phyloP scores from a whole-genome alignment of 2,329 filamentous ascomycete genomes.

The Ophiostoma sp. region DNA sequence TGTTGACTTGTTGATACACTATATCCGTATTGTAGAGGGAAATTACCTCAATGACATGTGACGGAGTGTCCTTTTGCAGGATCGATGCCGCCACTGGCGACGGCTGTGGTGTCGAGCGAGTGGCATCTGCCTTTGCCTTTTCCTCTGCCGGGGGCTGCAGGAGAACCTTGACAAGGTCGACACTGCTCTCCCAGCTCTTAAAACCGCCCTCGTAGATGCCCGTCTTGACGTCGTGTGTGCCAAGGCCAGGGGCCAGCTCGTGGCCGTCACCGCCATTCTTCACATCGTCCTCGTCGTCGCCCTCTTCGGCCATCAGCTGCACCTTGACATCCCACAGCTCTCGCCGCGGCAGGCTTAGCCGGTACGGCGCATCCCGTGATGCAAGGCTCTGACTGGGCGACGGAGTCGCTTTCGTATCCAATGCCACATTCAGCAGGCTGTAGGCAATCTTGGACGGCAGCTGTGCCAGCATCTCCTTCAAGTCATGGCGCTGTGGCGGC shows the following conservation, averaged over 20 bases:
- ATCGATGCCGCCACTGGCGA: constrained; percentile 20
- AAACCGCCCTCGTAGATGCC: constrained; percentile 83
- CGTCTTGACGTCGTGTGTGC: constrained; percentile 68
- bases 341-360: constrained; percentile 59
- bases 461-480: constrained; percentile 47
- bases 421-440: constrained; percentile 53
- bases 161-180: constrained; percentile 70
- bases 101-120: constrained; percentile 8
- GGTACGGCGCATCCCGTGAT: background rate
- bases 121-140: constrained; percentile 26
- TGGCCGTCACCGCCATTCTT: constrained; percentile 33
- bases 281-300: constrained; percentile 49
- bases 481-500: constrained; percentile 47
- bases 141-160: constrained; percentile 39
- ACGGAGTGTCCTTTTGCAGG: constrained; percentile 33
- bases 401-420: constrained; percentile 35
- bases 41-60: constrained; percentile 50
- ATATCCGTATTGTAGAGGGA: too few species aligned
- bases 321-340: constrained; percentile 78
- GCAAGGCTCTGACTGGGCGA: background rate
- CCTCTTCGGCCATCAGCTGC: constrained; percentile 72
- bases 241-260: constrained; percentile 49
- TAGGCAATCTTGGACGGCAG: constrained; percentile 73
- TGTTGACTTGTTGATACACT: too few species aligned
- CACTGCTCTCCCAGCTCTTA: constrained; percentile 84